These are phyloP conservation scores for Ustilago nuda DNA, from an alignment of 1,284 basidiomycete species.

Conservation along the genomic window DNA sequence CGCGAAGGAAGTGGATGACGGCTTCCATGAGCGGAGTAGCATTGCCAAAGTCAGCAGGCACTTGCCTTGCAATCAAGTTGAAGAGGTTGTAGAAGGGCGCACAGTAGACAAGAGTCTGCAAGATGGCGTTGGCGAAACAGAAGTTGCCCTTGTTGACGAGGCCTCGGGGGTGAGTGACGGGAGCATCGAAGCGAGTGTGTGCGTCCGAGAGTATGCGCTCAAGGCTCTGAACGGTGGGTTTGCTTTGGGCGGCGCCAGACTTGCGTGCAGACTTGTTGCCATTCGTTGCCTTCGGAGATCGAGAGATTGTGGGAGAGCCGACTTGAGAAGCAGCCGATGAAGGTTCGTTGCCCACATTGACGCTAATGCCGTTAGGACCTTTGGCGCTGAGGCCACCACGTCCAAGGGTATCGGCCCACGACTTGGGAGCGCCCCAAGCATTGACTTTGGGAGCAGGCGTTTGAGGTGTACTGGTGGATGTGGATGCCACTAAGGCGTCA, in stretches of 20 bases:
- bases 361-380: slow-evolving; percentile 45
- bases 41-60: slow-evolving; percentile 72
- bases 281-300: slow-evolving; percentile 37
- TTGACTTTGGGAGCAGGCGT: slow-evolving; percentile 25
- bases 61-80: slow-evolving; percentile 76
- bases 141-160: slow-evolving; percentile 95
- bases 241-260: slow-evolving; percentile 17
- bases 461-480: slow-evolving; percentile 25
- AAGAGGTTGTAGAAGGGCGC: slow-evolving; percentile 86
- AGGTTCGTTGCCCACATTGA: slow-evolving; percentile 34
- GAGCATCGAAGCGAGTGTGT: slow-evolving; percentile 58
- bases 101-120: slow-evolving; percentile 91
- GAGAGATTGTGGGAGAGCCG: slow-evolving; percentile 25
- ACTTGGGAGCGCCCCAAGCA: slow-evolving; percentile 46
- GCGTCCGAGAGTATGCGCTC: slow-evolving; percentile 47
- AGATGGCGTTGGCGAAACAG: slow-evolving; percentile 94
- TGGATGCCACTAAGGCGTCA: slow-evolving; percentile 14
- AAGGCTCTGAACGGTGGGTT: slow-evolving; percentile 36
- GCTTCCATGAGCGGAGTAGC: slow-evolving; percentile 85
- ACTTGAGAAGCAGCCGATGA: slow-evolving; percentile 19
- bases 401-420: slow-evolving; percentile 42
- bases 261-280: slow-evolving; percentile 32
- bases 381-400: slow-evolving; percentile 26
- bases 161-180: slow-evolving; percentile 79
- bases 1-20: slow-evolving; percentile 81